These are phyloP conservation scores for Sclerotinia sclerotiorum DNA, from an alignment of 2,329 filamentous ascomycete species.

Conservation along the genomic window DNA sequence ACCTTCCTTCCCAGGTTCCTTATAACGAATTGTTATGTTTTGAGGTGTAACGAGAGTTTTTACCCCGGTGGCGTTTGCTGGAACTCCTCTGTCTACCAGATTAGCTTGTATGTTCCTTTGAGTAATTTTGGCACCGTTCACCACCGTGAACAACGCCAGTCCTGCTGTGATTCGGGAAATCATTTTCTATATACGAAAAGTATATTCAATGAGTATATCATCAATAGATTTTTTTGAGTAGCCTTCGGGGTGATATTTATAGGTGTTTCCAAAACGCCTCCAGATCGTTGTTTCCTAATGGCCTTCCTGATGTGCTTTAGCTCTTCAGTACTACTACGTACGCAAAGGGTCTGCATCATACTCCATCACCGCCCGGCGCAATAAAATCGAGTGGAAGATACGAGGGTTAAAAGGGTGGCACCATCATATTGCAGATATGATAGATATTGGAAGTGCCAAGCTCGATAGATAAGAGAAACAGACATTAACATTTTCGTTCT, in stretches of 20 bases:
- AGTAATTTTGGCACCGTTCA: slow-evolving; percentile 25
- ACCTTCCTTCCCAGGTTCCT: slow-evolving; percentile 45
- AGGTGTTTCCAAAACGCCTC: neutral
- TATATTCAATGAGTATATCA: neutral
- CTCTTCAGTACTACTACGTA: neutral
- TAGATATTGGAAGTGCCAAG: neutral
- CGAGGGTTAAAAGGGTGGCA: neutral
- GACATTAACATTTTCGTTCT: neutral
- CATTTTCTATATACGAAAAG: slow-evolving; percentile 12
- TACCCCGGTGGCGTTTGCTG: slow-evolving; percentile 43
- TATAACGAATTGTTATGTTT: slow-evolving; percentile 46
- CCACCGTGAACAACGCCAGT: slow-evolving; percentile 24
- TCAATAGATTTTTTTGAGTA: too few relatives aligned
- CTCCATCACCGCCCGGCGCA: neutral
- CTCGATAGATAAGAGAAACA: slow-evolving; percentile 1
- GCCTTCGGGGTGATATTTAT: slow-evolving; percentile 5
- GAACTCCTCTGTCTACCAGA: slow-evolving; percentile 42
- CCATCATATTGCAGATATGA: slow-evolving; percentile 14
- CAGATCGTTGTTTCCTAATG: neutral
- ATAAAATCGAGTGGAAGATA: neutral
- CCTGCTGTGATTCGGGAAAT: slow-evolving; percentile 23
- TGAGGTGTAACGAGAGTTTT: slow-evolving; percentile 44
- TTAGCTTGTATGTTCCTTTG: slow-evolving; percentile 32
- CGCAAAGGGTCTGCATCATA: neutral
- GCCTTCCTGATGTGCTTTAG: slow-evolving; percentile 22